Percentiles rank a stretch among this genome's conserved stretches.
Conservation (phyloP, 192 early-diverging fungal genomes). For the Dissophora globulifera region DNA sequence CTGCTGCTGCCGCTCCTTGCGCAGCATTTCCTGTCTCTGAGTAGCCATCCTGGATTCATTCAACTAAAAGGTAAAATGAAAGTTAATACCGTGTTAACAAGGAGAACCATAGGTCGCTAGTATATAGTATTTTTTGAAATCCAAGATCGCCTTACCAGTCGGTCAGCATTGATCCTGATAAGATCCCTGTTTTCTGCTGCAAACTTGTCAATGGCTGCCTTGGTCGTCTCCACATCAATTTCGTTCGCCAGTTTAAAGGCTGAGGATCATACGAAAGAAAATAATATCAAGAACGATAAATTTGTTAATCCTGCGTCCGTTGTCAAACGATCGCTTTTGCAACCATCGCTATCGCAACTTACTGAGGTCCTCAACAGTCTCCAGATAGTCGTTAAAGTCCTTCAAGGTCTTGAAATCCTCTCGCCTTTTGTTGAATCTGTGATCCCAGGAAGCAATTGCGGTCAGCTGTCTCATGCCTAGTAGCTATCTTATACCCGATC, state of each 20-base stretch:
- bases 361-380: slow-evolving; percentile 89
- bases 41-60: slow-evolving; percentile 66
- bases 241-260: slow-evolving; percentile 88
- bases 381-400: slow-evolving; percentile 91
- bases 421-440: slow-evolving; percentile 88
- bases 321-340: no score
- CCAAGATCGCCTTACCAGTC: slow-evolving; percentile 61
- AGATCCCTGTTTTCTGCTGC: slow-evolving; percentile 81
- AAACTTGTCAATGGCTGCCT: slow-evolving; percentile 79
- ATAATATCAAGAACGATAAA: no score
- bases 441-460: neutral
- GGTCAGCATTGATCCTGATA: slow-evolving; percentile 77
- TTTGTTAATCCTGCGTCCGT: no score
- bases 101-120: no score
- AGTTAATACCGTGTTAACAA: no score
- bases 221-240: slow-evolving; percentile 85
- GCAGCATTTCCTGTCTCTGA: slow-evolving; percentile 61
- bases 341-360: no score
- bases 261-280: no score
- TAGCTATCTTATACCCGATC: no score
- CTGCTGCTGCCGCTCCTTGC: slow-evolving; percentile 60
- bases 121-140: no score
- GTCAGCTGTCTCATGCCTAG: neutral
- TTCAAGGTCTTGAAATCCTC: slow-evolving; percentile 84
- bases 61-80: no score